These are phyloP conservation scores for Microbotryum intermedium DNA, from an alignment of 1,284 basidiomycete genomes.

Conservation along the genomic window DNA sequence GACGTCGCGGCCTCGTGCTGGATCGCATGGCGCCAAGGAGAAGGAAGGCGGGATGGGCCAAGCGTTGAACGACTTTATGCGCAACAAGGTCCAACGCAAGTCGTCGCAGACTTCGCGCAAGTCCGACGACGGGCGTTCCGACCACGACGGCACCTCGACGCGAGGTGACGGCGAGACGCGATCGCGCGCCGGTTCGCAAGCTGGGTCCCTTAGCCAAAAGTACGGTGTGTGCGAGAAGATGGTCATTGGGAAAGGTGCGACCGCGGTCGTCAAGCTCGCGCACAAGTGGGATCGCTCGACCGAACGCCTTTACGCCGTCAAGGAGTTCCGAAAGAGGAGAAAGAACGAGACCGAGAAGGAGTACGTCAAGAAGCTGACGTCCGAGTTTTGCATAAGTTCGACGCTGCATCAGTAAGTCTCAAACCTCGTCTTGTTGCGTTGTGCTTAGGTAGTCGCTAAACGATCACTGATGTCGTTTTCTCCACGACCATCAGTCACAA, in stretches of 20 bases:
- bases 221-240: conserved; percentile 96
- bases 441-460: background rate
- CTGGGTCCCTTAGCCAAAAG: conserved; percentile 53
- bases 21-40: background rate
- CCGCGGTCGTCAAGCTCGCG: conserved; percentile 87
- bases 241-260: conserved; percentile 95
- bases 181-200: conserved; percentile 9
- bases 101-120: conserved; percentile 17
- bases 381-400: conserved; percentile 98
- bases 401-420: conserved; percentile 67
- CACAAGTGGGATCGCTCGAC: conserved; percentile 97
- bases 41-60: conserved; percentile 15
- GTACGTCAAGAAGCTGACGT: conserved; percentile 98
- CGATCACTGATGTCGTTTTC: background rate
- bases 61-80: conserved; percentile 29
- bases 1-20: background rate
- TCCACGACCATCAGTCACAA: conserved; percentile 49
- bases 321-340: conserved; percentile 96
- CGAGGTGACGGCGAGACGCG: conserved; percentile 8
- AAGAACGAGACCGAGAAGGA: conserved; percentile 99
- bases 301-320: conserved; percentile 98
- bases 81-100: conserved; percentile 29
- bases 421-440: background rate
- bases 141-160: conserved; percentile 14
- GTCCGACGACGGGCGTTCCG: conserved; percentile 30